Evolutionary conservation across 164 flowering plant species (phyloP), one percentile per base, ranked within the genome.

Genomic region (Santalum album): DNA sequence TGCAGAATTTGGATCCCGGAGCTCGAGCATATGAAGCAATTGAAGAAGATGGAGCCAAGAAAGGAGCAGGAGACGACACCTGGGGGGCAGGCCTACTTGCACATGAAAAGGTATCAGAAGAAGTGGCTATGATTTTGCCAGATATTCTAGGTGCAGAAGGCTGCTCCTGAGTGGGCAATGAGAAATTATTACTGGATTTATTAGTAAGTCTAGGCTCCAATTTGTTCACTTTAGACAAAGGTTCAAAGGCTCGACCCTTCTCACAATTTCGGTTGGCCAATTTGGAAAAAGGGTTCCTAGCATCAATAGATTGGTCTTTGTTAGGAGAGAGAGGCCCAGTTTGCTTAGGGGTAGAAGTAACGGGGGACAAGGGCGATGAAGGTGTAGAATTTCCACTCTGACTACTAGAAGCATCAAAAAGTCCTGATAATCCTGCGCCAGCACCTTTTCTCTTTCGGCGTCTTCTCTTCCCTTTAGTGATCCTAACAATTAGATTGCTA

Each of bases 361-460:
- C 39, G 12, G 97, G 94, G 19, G 97, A 90, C 69, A 85, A 58
- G 12, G 97, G 94, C 36, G 96, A 86, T 56, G 91, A 72, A 22
- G 98, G 96, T 25, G 98, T 85, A 42, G 98, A 90, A 62, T 85
- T 82, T 61, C 96, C 92, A 77, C 98, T 91, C 58, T 87, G 96
- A 75, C 96, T 90, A 53, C 95, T 81, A 17, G 90, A 73, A 61
- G 75, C 80, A 57, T 91, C 98, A 51, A 69, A 55, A 0, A 72
- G 53, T 42, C 69, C 81, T 7, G 64, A 26, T 36, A 78, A 49
- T 45, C 69, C 78, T 5, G 73, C 51, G 58, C 65, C 72, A 18
- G 67, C 53, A 55, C 66, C 65, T 70, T 72, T 85, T 51, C 66
- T 79, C 76, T 65, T 82, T 73, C 71, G 79, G 27, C 82, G 68